Evolutionary conservation across 225 moss, liverwort and hornwort genomes (phyloP).

Genomic region (Bryum argenteum): DNA sequence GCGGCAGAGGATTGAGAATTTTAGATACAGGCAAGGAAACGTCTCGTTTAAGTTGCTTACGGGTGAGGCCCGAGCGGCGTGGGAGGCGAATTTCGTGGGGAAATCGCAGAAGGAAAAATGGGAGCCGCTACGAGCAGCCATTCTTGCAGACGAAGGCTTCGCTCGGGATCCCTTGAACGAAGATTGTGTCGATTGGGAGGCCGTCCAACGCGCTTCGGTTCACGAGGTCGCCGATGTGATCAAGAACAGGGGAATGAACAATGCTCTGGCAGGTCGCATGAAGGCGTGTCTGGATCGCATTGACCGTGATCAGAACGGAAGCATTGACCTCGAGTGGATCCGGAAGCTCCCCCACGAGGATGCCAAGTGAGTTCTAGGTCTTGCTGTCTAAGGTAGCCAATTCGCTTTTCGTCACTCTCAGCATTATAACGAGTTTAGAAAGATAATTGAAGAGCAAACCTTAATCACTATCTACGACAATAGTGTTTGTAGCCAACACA

Average conservation of each 20-base stretch:
- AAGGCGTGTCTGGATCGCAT: conserved; percentile 84
- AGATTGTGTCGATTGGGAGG: conserved; percentile 84
- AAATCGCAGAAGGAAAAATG: conserved; percentile 57
- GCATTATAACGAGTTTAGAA: neutral
- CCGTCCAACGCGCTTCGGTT: conserved; percentile 65
- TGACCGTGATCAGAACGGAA: conserved; percentile 68
- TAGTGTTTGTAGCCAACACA: too few species aligned
- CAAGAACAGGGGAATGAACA: conserved; percentile 85
- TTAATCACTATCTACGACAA: neutral
- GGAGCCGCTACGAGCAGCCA: conserved; percentile 49
- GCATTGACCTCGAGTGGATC: conserved; percentile 90
- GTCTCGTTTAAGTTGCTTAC: conserved; percentile 41
- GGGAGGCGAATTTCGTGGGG: conserved; percentile 54
- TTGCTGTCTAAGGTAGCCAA: neutral
- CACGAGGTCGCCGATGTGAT: conserved; percentile 80
- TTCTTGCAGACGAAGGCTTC: conserved; percentile 41
- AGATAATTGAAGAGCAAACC: neutral
- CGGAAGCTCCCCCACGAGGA: conserved; percentile 69
- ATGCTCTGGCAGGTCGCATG: conserved; percentile 89
- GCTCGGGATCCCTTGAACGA: conserved; percentile 45
- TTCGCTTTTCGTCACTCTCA: neutral
- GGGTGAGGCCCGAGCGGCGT: conserved; percentile 50
- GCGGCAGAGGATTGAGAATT: conserved; percentile 41
- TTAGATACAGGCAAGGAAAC: conserved; percentile 47
- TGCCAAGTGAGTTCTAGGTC: conserved; percentile 66